Percentiles rank a stretch among this genome's conserved stretches.
Conservation (phyloP, 257 asterid species). For the Verbena officinalis region DNA sequence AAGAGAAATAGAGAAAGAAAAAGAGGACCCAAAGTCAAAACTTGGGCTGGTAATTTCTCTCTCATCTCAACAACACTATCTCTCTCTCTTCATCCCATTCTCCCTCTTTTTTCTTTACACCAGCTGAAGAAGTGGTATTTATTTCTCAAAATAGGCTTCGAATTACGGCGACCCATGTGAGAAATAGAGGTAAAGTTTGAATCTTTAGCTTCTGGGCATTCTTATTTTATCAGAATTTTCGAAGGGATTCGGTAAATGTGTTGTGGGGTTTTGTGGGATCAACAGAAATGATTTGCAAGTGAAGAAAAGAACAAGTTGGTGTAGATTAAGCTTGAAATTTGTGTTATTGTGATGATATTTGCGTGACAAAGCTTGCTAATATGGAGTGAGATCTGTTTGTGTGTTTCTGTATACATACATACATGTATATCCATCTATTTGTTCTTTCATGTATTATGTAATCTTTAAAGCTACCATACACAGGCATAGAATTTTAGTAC, state of each 20-base stretch:
- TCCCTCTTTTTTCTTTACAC: background rate
- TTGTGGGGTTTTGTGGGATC: conserved; percentile 35
- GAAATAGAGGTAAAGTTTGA: conserved; percentile 39
- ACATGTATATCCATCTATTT: background rate
- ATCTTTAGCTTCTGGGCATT: conserved; percentile 31
- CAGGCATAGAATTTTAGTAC: conserved; percentile 3
- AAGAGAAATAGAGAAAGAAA: conserved; percentile 19
- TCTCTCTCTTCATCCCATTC: conserved; percentile 27
- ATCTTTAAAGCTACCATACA: background rate
- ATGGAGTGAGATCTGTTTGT: conserved; percentile 37
- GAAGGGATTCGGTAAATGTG: conserved; percentile 27
- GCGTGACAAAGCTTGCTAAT: conserved; percentile 18
- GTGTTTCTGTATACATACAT: background rate
- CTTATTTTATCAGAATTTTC: background rate
- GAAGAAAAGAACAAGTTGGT: conserved; percentile 14
- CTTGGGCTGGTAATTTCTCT: conserved; percentile 32
- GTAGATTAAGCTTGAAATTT: conserved; percentile 25
- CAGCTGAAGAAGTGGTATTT: conserved; percentile 25
- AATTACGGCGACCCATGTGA: conserved; percentile 30
- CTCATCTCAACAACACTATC: conserved; percentile 27
- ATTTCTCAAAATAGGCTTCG: conserved; percentile 24
- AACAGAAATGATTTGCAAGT: conserved; percentile 27
- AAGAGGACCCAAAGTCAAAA: conserved; percentile 42
- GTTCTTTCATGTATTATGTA: background rate
- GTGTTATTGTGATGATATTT: conserved; percentile 19